phyloP scores from a whole-genome alignment of 371 early-diverging fungal genomes.

The Ecytonucleospora hepatopenaei region DNA sequence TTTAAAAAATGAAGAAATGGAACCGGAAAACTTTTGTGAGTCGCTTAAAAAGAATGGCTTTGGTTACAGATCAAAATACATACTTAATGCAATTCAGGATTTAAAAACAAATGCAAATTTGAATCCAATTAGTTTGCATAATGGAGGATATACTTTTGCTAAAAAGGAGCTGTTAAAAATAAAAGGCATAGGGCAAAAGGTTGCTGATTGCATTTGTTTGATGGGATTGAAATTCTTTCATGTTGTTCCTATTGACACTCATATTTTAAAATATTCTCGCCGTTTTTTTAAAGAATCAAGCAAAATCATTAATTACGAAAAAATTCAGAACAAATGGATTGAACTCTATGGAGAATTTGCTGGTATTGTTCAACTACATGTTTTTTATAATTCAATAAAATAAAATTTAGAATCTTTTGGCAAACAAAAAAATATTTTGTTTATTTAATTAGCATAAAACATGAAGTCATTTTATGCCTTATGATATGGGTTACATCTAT shows the following conservation, averaged over 20 bases:
- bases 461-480: too few relatives aligned
- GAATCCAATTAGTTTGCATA: background rate
- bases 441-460: too few relatives aligned
- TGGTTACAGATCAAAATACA: constrained; percentile 80
- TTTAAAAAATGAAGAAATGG: constrained; percentile 56
- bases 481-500: too few relatives aligned
- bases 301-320: constrained; percentile 19
- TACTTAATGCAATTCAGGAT: constrained; percentile 60
- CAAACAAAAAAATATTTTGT: too few relatives aligned
- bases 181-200: constrained; percentile 68
- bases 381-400: constrained; percentile 41
- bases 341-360: constrained; percentile 41
- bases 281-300: constrained; percentile 13
- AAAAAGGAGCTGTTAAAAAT: constrained; percentile 22
- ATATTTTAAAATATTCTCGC: constrained; percentile 59
- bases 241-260: constrained; percentile 84
- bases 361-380: constrained; percentile 46
- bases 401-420: too few relatives aligned
- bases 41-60: constrained; percentile 68
- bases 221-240: constrained; percentile 67
- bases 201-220: constrained; percentile 78
- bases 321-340: constrained; percentile 31
- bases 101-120: background rate
- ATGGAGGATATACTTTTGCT: background rate
- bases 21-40: too few relatives aligned